phyloP scores from a whole-genome alignment of 176 grass and related monocot genomes.

The Lolium rigidum region DNA sequence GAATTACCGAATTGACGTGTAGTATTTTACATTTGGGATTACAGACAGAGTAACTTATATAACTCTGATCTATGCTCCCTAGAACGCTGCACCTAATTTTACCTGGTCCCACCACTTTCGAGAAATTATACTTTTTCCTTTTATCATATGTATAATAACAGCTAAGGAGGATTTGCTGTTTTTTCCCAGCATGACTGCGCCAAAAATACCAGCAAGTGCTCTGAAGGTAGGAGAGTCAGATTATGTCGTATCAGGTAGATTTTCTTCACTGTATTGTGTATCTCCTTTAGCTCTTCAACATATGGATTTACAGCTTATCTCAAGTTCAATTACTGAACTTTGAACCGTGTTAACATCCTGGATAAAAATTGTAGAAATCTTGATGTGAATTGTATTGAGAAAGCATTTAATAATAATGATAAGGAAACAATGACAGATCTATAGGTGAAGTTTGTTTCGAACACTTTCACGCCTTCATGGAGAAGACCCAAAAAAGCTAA shows the following conservation, averaged over 20 bases:
- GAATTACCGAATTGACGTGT: too few relatives aligned
- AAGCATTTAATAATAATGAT: neutral
- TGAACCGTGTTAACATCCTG: slow-evolving; percentile 18
- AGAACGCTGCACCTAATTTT: too few relatives aligned
- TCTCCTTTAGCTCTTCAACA: slow-evolving; percentile 29
- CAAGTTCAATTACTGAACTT: neutral
- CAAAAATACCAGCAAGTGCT: slow-evolving; percentile 77
- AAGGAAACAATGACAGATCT: neutral
- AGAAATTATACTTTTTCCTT: neutral
- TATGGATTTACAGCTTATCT: neutral
- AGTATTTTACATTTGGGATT: too few relatives aligned
- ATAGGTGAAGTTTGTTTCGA: neutral
- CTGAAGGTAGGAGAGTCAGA: slow-evolving; percentile 83
- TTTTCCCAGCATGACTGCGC: slow-evolving; percentile 81
- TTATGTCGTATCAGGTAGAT: slow-evolving; percentile 81
- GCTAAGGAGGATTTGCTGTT: slow-evolving; percentile 1
- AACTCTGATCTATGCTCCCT: too few relatives aligned
- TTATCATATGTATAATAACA: slow-evolving; percentile 29
- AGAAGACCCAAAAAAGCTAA: neutral
- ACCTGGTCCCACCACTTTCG: too few relatives aligned
- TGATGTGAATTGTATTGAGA: slow-evolving; percentile 1
- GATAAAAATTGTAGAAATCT: slow-evolving; percentile 31
- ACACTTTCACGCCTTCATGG: neutral
- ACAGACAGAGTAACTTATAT: too few relatives aligned
- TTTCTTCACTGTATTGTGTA: neutral